Evolutionary conservation across 2,329 filamentous ascomycete genomes (phyloP).

Genomic region (Alternaria sp.): DNA sequence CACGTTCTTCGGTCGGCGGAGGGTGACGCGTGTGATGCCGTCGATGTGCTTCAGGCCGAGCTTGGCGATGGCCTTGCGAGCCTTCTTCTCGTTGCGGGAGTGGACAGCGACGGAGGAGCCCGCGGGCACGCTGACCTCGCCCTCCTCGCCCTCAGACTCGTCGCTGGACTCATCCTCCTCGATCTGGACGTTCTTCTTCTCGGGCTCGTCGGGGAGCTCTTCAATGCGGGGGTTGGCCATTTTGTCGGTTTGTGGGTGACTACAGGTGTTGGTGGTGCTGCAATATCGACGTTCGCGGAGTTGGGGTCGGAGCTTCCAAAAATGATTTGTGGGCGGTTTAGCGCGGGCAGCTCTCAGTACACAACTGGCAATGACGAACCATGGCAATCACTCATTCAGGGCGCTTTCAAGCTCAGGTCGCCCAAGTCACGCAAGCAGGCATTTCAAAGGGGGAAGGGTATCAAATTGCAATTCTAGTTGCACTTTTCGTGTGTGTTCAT

Average conservation of each 20-base stretch:
- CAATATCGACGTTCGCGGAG: constrained; percentile 21
- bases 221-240: constrained; percentile 99
- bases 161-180: constrained; percentile 77
- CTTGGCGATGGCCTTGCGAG: constrained; percentile 98
- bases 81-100: constrained; percentile 99
- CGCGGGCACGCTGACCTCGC: constrained; percentile 75
- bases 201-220: constrained; percentile 90
- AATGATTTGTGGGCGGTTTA: constrained; percentile 41
- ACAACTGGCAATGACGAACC: constrained; percentile 17
- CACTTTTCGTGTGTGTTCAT: constrained; percentile 46
- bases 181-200: constrained; percentile 79
- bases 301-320: constrained; percentile 28
- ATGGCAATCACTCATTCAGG: constrained; percentile 1
- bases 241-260: constrained; percentile 57
- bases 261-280: constrained; percentile 25
- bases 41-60: constrained; percentile 94
- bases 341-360: constrained; percentile 30
- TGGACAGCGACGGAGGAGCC: constrained; percentile 91
- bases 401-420: neutral
- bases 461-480: constrained; percentile 48
- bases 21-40: constrained; percentile 97
- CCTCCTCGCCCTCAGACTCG: constrained; percentile 79
- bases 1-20: constrained; percentile 99
- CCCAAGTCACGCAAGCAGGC: constrained; percentile 7
- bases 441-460: constrained; percentile 35